Conservation (phyloP, 768 basidiomycete genomes). For the Cyathus striatus region DNA sequence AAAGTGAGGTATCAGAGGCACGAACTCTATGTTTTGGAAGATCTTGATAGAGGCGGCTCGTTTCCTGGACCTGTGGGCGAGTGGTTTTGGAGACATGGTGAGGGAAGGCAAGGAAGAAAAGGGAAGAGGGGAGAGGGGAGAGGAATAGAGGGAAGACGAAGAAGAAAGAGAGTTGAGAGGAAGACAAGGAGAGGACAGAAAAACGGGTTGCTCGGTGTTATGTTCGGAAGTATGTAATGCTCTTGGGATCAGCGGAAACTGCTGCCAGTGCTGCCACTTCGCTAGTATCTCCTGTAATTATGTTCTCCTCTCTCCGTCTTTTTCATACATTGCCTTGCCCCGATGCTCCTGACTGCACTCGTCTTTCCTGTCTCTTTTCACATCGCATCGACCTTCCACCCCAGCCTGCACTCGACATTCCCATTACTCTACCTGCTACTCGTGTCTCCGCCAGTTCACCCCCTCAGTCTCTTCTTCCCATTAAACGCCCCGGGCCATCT, state of each 20-base stretch:
- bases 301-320: slow-evolving; percentile 61
- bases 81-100: background rate
- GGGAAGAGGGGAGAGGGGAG: background rate
- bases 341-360: slow-evolving; percentile 38
- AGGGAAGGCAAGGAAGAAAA: background rate
- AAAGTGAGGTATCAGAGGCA: slow-evolving; percentile 3
- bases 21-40: slow-evolving; percentile 22
- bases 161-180: too few relatives aligned
- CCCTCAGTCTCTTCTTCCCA: slow-evolving; percentile 29
- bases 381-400: slow-evolving; percentile 39
- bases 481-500: slow-evolving; percentile 44
- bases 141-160: slow-evolving; percentile 2
- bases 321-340: slow-evolving; percentile 64
- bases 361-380: slow-evolving; percentile 60
- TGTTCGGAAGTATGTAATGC: too few relatives aligned
- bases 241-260: too few relatives aligned
- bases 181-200: too few relatives aligned
- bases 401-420: slow-evolving; percentile 31
- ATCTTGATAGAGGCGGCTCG: slow-evolving; percentile 11
- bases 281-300: slow-evolving; percentile 21
- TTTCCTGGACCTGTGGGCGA: slow-evolving; percentile 7
- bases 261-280: too few relatives aligned
- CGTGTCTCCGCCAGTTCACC: slow-evolving; percentile 10
- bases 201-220: too few relatives aligned
- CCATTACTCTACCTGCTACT: slow-evolving; percentile 20